Evolutionary conservation across 257 asterid species (phyloP).

Genomic region (Gentiana dahurica): DNA sequence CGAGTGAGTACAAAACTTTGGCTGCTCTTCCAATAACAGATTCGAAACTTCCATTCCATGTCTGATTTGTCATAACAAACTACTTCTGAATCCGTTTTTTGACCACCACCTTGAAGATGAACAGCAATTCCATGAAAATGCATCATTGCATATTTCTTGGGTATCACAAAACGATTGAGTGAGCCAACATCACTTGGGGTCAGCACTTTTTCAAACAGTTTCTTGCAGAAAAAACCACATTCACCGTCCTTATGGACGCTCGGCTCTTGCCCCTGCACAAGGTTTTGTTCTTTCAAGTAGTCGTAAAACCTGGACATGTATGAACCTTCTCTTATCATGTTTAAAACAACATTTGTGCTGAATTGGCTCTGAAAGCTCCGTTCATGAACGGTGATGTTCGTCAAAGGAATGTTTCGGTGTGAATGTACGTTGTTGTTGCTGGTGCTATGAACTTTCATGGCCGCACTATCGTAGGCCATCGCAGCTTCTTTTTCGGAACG

Average conservation of each 20-base stretch:
- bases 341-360: constrained; percentile 25
- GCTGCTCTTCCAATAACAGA: constrained; percentile 72
- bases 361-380: constrained; percentile 42
- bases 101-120: no score
- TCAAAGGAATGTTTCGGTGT: constrained; percentile 45
- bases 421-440: constrained; percentile 6
- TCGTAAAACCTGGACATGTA: constrained; percentile 34
- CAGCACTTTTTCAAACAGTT: constrained; percentile 49
- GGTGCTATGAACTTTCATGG: constrained; percentile 18
- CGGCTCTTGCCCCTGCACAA: background rate
- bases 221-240: constrained; percentile 3
- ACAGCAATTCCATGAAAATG: constrained; percentile 28
- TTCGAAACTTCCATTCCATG: constrained; percentile 53
- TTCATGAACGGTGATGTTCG: constrained; percentile 22
- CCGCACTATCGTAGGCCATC: constrained; percentile 67
- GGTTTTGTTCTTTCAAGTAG: constrained; percentile 16
- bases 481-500: constrained; percentile 55
- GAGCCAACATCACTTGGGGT: constrained; percentile 59
- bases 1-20: constrained; percentile 63
- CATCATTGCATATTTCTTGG: constrained; percentile 35
- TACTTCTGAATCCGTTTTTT: constrained; percentile 22
- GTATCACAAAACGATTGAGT: constrained; percentile 46
- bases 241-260: background rate
- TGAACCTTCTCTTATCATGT: constrained; percentile 67
- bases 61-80: constrained; percentile 31